A percentile compares a stretch with the other conserved stretches of the same genome.
Conservation (phyloP, 1,284 basidiomycete genomes). For the Calocybe gambosa region DNA sequence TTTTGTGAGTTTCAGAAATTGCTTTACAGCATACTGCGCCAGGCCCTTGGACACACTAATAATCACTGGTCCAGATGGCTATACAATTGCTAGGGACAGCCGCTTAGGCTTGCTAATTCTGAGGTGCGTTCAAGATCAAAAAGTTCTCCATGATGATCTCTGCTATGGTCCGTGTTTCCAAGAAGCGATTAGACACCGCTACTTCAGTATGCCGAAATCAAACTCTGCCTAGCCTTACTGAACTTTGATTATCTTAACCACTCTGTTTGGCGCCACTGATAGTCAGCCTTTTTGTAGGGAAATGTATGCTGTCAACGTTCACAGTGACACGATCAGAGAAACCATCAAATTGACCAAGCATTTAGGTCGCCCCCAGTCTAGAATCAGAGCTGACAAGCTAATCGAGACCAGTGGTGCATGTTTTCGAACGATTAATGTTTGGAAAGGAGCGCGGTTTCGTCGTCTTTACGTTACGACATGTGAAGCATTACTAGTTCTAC, state of each 20-base stretch:
- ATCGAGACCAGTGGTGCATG: too few relatives aligned
- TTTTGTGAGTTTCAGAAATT: too few relatives aligned
- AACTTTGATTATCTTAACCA: slow-evolving; percentile 29
- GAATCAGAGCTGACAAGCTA: too few relatives aligned
- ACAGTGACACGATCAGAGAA: too few relatives aligned
- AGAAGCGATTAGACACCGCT: slow-evolving; percentile 98
- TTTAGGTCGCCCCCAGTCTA: too few relatives aligned
- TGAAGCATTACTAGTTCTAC: slow-evolving; percentile 1
- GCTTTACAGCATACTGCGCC: too few relatives aligned
- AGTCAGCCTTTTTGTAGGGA: neutral
- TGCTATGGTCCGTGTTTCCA: slow-evolving; percentile 99
- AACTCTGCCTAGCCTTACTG: slow-evolving; percentile 80
- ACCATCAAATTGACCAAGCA: too few relatives aligned
- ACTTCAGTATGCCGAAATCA: slow-evolving; percentile 71
- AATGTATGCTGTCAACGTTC: too few relatives aligned
- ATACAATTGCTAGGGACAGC: neutral
- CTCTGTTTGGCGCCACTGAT: neutral
- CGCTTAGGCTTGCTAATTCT: neutral
- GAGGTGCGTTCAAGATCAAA: slow-evolving; percentile 7
- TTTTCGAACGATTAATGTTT: too few relatives aligned
- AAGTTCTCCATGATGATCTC: slow-evolving; percentile 57
- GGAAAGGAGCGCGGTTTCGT: neutral
- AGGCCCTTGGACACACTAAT: too few relatives aligned
- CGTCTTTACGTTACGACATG: neutral
- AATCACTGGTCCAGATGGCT: too few relatives aligned